Evolutionary conservation across 495 filamentous ascomycete species (phyloP).

Genomic region (Lasiosphaeria ovina): DNA sequence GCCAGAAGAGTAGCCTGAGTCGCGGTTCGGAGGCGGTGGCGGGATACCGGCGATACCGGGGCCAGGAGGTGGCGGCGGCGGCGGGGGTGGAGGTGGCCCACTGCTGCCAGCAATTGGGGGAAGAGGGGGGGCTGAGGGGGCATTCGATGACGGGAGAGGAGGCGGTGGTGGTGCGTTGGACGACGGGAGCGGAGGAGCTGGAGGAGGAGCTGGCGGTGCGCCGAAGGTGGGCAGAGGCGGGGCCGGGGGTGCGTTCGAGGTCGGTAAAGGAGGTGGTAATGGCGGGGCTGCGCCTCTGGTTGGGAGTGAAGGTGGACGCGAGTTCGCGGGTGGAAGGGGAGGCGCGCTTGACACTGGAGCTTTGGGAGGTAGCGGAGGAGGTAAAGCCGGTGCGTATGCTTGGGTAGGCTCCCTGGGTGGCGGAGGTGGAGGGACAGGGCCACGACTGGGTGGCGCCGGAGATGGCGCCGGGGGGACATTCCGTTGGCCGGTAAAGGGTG

Average conservation of each 20-base stretch:
- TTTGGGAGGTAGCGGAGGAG: slow-evolving; percentile 72
- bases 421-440: slow-evolving; percentile 63
- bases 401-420: slow-evolving; percentile 53
- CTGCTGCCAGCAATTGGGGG: slow-evolving; percentile 36
- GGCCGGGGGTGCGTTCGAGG: slow-evolving; percentile 35
- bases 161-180: slow-evolving; percentile 34
- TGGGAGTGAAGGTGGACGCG: slow-evolving; percentile 41
- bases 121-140: slow-evolving; percentile 38
- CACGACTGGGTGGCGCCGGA: slow-evolving; percentile 73
- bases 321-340: slow-evolving; percentile 54
- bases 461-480: slow-evolving; percentile 74
- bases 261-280: slow-evolving; percentile 42
- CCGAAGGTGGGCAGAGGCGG: slow-evolving; percentile 30
- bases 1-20: slow-evolving; percentile 59
- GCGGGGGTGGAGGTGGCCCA: slow-evolving; percentile 40
- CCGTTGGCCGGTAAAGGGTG: slow-evolving; percentile 72
- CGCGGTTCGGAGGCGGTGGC: slow-evolving; percentile 61
- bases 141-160: slow-evolving; percentile 28
- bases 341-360: slow-evolving; percentile 57
- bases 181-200: slow-evolving; percentile 39
- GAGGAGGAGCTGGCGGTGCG: slow-evolving; percentile 40
- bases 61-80: slow-evolving; percentile 49
- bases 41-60: slow-evolving; percentile 43
- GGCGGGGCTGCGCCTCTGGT: slow-evolving; percentile 47
- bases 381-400: slow-evolving; percentile 37